Evolutionary conservation across 805 yeast species (phyloP).

Genomic region (Candida coquimbonensis): DNA sequence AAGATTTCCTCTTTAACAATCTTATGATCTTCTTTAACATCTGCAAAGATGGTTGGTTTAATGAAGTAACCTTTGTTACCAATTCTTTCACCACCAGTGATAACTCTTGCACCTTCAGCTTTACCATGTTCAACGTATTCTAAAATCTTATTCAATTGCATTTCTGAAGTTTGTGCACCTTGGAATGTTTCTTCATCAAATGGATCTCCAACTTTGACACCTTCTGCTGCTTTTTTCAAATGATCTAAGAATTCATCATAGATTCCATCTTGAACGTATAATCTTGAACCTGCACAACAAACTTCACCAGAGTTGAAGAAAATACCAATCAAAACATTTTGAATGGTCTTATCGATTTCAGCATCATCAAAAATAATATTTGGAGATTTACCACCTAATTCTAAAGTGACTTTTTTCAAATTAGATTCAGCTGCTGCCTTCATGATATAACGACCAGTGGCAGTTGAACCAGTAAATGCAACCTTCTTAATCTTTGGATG

Average conservation of each 20-base stretch:
- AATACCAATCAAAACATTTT: conserved; percentile 10
- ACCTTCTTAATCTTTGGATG: conserved; percentile 10
- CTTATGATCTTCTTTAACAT: conserved; percentile 9
- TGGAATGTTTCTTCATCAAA: conserved; percentile 11
- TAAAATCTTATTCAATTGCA: conserved; percentile 9
- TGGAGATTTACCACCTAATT: conserved; percentile 12
- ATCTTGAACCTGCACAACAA: conserved; percentile 11
- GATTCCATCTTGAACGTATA: conserved; percentile 10
- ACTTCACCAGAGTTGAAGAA: conserved; percentile 13
- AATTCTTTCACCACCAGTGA: conserved; percentile 10
- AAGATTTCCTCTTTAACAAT: conserved; percentile 12
- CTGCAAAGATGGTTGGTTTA: conserved; percentile 11
- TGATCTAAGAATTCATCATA: conserved; percentile 5
- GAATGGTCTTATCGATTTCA: conserved; percentile 9
- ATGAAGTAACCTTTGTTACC: conserved; percentile 10
- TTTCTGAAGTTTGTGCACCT: conserved; percentile 11
- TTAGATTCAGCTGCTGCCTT: conserved; percentile 13
- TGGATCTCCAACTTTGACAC: conserved; percentile 11
- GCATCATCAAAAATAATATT: conserved; percentile 11
- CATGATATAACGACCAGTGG: conserved; percentile 10
- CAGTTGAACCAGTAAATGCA: conserved; percentile 12
- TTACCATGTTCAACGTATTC: conserved; percentile 9
- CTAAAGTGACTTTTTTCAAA: conserved; percentile 11
- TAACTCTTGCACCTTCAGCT: conserved; percentile 10
- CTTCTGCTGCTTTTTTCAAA: conserved; percentile 9